Evolutionary conservation across 768 basidiomycete genomes (phyloP).

Genomic region (Russula foetens): DNA sequence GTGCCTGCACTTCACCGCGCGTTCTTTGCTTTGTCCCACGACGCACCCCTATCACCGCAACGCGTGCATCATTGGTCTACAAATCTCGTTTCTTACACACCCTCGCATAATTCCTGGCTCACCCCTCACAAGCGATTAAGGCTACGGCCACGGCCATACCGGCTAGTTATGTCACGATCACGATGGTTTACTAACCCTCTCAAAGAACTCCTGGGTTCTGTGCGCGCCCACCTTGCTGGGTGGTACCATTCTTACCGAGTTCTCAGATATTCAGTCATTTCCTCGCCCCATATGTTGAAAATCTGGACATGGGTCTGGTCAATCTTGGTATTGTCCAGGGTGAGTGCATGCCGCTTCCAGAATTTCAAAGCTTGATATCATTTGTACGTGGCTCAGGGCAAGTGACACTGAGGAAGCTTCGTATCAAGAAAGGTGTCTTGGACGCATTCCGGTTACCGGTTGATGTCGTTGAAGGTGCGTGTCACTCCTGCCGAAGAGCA

Average conservation of each 20-base stretch:
- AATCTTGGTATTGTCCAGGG: conserved; percentile 91
- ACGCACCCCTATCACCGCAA: background rate
- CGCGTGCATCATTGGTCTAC: background rate
- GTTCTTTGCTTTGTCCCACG: background rate
- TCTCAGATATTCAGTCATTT: conserved; percentile 80
- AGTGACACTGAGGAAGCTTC: conserved; percentile 69
- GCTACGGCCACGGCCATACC: background rate
- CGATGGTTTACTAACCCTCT: conserved; percentile 81
- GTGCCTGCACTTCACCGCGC: background rate
- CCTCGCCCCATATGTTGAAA: conserved; percentile 92
- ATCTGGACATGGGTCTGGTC: conserved; percentile 89
- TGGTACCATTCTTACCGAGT: background rate
- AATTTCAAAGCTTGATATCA: conserved; percentile 7
- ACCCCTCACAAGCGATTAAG: background rate
- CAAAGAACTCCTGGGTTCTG: conserved; percentile 76
- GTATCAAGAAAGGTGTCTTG: conserved; percentile 85
- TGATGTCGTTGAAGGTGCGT: conserved; percentile 83
- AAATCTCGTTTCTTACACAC: background rate
- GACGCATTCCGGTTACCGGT: conserved; percentile 95
- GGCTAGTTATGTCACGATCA: conserved; percentile 6
- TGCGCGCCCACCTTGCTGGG: conserved; percentile 30
- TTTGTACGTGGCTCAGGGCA: conserved; percentile 41
- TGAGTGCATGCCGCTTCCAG: conserved; percentile 22
- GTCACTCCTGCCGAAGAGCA: background rate
- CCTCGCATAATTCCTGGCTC: background rate